Percentiles rank a stretch among this genome's conserved stretches.
Evolutionary conservation across 371 early-diverging fungal species (phyloP).

Genomic region (Haplosporangium sp.): DNA sequence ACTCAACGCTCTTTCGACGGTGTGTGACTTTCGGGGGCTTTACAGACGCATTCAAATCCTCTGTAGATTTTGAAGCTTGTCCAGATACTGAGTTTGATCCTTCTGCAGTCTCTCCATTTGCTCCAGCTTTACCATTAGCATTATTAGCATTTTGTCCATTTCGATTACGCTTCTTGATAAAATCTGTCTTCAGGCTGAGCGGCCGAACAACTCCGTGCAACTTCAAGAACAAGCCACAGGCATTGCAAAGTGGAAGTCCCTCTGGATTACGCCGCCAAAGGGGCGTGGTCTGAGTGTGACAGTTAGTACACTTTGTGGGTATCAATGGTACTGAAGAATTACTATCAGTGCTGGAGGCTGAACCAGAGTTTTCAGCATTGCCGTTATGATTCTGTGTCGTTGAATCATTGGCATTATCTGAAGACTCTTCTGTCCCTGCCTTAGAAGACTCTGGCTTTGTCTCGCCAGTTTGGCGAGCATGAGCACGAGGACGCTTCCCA

Average conservation of each 20-base stretch:
- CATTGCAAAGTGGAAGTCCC: conserved; percentile 74
- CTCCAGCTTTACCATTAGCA: neutral
- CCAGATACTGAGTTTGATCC: conserved; percentile 13
- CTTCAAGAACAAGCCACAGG: conserved; percentile 80
- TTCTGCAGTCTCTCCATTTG: conserved; percentile 9
- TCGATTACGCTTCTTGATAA: conserved; percentile 89
- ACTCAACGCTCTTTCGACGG: conserved; percentile 50
- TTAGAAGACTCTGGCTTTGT: conserved; percentile 29
- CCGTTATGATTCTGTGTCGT: conserved; percentile 28
- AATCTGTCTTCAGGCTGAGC: conserved; percentile 81
- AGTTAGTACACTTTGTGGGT: conserved; percentile 86
- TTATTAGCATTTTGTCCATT: conserved; percentile 40
- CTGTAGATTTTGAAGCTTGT: conserved; percentile 28
- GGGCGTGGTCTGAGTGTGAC: conserved; percentile 91
- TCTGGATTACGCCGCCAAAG: conserved; percentile 94
- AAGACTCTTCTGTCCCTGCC: conserved; percentile 18
- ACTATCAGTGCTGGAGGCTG: conserved; percentile 26
- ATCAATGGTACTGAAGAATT: conserved; percentile 40
- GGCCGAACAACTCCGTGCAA: conserved; percentile 91
- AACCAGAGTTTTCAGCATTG: conserved; percentile 28
- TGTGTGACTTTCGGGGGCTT: conserved; percentile 32
- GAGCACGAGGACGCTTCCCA: conserved; percentile 49
- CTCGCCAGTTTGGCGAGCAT: conserved; percentile 38
- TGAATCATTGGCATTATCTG: conserved; percentile 12
- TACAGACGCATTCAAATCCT: conserved; percentile 20